A percentile compares a stretch with the other conserved stretches of the same genome.
Evolutionary conservation across 1,284 basidiomycete genomes (phyloP).

Genomic region (Irpex sp.): DNA sequence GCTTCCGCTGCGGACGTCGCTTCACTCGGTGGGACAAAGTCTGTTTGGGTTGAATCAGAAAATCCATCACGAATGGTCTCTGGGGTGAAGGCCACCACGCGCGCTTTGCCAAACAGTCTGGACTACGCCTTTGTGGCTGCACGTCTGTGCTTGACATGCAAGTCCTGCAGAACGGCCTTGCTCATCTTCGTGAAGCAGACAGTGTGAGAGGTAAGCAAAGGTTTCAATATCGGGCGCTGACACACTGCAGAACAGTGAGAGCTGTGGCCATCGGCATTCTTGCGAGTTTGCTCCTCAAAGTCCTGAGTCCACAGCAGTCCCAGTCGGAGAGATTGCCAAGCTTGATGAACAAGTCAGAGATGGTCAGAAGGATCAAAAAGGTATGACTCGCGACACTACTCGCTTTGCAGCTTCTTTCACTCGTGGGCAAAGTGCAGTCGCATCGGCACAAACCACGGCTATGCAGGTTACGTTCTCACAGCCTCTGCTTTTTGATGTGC

Average conservation of each 20-base stretch:
- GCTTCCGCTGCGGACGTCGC: not conserved
- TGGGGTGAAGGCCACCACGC: slow-evolving; percentile 18
- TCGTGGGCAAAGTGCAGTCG: slow-evolving; percentile 24
- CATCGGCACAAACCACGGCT: slow-evolving; percentile 33
- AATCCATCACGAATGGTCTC: slow-evolving; percentile 21
- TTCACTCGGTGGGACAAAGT: not conserved
- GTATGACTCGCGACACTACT: slow-evolving; percentile 25
- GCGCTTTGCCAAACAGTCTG: slow-evolving; percentile 23
- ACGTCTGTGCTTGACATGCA: slow-evolving; percentile 13
- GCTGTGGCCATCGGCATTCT: slow-evolving; percentile 37
- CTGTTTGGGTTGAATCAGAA: not conserved
- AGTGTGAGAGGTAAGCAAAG: slow-evolving; percentile 37
- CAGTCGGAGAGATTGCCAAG: slow-evolving; percentile 21
- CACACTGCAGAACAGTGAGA: slow-evolving; percentile 36
- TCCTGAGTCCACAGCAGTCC: slow-evolving; percentile 24
- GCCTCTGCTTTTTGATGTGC: slow-evolving; percentile 25
- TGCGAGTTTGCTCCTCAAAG: slow-evolving; percentile 31
- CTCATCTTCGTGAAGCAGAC: slow-evolving; percentile 30
- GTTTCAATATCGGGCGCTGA: slow-evolving; percentile 30
- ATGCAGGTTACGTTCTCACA: slow-evolving; percentile 32
- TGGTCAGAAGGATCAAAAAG: slow-evolving; percentile 12
- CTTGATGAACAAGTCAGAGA: slow-evolving; percentile 11
- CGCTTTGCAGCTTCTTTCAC: slow-evolving; percentile 27
- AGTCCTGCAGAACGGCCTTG: slow-evolving; percentile 15
- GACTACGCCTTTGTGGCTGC: slow-evolving; percentile 27